phyloP scores from a whole-genome alignment of 345 rosid species.

The Eucalyptus globulus region DNA sequence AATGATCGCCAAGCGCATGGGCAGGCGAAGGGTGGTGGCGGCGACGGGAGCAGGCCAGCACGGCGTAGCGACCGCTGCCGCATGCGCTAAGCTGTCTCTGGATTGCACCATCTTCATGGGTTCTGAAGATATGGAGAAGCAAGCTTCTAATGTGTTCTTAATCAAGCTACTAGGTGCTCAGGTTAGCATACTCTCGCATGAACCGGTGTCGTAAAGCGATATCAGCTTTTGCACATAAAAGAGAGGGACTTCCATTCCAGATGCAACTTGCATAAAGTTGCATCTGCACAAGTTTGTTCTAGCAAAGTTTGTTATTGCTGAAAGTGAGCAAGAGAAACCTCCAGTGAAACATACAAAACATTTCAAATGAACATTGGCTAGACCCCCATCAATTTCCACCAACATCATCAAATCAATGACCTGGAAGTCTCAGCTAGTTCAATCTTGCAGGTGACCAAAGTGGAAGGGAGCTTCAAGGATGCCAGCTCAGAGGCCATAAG shows the following conservation, averaged over 20 bases:
- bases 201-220: background rate
- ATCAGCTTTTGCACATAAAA: background rate
- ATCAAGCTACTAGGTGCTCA: conserved; percentile 63
- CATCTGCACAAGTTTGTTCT: background rate
- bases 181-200: background rate
- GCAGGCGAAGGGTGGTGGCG: conserved; percentile 30
- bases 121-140: conserved; percentile 46
- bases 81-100: conserved; percentile 55
- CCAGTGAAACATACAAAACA: background rate
- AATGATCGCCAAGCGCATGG: conserved; percentile 76
- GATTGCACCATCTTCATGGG: conserved; percentile 74
- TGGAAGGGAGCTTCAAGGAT: conserved; percentile 54
- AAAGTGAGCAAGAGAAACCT: background rate
- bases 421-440: background rate
- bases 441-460: conserved; percentile 32
- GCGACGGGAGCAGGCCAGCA: conserved; percentile 94
- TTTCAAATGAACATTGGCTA: background rate
- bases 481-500: conserved; percentile 74
- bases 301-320: background rate
- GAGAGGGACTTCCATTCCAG: too few relatives aligned
- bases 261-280: too few relatives aligned
- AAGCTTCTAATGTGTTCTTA: conserved; percentile 37
- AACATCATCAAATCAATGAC: background rate
- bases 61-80: conserved; percentile 92
- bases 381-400: background rate